Conservation (phyloP, 208 protist genomes). For the Crithidia sp. region DNA sequence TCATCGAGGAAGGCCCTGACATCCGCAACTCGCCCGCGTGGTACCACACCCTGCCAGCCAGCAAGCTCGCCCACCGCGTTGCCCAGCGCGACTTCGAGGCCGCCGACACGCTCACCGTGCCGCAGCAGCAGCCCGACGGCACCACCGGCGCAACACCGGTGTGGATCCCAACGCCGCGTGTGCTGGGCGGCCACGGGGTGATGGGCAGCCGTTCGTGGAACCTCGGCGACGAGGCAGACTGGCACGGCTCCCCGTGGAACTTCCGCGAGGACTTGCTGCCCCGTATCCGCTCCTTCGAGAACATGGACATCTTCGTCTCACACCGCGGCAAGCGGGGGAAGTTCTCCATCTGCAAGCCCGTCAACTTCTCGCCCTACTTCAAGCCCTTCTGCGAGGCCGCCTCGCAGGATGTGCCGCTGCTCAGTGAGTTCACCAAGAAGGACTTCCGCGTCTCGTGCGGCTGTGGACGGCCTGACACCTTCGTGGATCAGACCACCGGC, state of each 20-base stretch:
- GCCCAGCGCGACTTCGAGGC: conserved; percentile 68
- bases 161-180: conserved; percentile 68
- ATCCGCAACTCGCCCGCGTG: conserved; percentile 66
- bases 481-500: conserved; percentile 58
- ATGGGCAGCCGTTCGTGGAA: conserved; percentile 84
- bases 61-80: conserved; percentile 62
- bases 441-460: conserved; percentile 52
- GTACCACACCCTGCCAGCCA: conserved; percentile 60
- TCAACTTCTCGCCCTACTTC: conserved; percentile 74
- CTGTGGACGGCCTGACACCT: conserved; percentile 68
- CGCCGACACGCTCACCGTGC: conserved; percentile 50
- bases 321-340: conserved; percentile 79
- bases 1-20: conserved; percentile 75
- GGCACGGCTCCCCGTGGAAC: conserved; percentile 65
- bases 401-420: conserved; percentile 68
- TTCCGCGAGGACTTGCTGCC: conserved; percentile 78
- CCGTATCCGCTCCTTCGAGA: conserved; percentile 61
- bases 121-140: conserved; percentile 40
- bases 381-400: conserved; percentile 76
- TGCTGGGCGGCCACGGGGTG: conserved; percentile 79
- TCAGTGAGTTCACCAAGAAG: conserved; percentile 72
- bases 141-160: conserved; percentile 37
- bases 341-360: conserved; percentile 64
- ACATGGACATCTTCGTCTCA: conserved; percentile 58
- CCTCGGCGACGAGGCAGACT: conserved; percentile 70